phyloP scores from a whole-genome alignment of 2,329 filamentous ascomycete species.

The Dryadomyces quercus-mongolicae region DNA sequence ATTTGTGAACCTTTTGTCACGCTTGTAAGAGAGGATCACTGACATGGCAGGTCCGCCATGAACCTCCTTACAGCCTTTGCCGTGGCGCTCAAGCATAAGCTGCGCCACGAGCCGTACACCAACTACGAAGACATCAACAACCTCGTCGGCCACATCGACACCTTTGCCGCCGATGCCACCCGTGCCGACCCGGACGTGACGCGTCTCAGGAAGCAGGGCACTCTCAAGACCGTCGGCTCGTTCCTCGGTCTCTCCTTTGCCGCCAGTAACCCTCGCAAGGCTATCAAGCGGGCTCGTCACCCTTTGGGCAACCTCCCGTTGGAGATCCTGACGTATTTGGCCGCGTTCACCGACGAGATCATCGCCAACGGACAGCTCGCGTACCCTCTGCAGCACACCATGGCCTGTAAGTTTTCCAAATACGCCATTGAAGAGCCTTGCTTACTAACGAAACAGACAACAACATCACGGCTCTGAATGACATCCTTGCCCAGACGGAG shows the following conservation, averaged over 20 bases:
- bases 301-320: constrained; percentile 61
- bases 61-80: constrained; percentile 60
- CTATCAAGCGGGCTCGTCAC: constrained; percentile 51
- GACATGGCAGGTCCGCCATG: constrained; percentile 34
- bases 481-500: constrained; percentile 53
- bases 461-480: constrained; percentile 44
- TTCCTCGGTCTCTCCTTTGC: constrained; percentile 57
- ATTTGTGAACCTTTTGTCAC: too few relatives aligned
- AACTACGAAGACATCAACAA: constrained; percentile 54
- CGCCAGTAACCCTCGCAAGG: constrained; percentile 55
- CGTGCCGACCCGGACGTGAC: constrained; percentile 19
- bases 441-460: constrained; percentile 13
- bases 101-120: constrained; percentile 60
- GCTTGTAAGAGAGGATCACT: too few relatives aligned
- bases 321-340: constrained; percentile 56
- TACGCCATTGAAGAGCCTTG: too few relatives aligned
- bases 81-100: constrained; percentile 58
- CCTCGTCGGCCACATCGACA: constrained; percentile 51
- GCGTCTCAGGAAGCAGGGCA: neutral
- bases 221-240: constrained; percentile 45
- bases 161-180: constrained; percentile 41
- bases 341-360: constrained; percentile 45
- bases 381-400: constrained; percentile 36
- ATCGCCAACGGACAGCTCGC: constrained; percentile 35
- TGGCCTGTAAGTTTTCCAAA: constrained; percentile 22